A percentile compares a stretch with the other conserved stretches of the same genome.
phyloP scores from a whole-genome alignment of 805 yeast species.

The Candida chauliodis region DNA sequence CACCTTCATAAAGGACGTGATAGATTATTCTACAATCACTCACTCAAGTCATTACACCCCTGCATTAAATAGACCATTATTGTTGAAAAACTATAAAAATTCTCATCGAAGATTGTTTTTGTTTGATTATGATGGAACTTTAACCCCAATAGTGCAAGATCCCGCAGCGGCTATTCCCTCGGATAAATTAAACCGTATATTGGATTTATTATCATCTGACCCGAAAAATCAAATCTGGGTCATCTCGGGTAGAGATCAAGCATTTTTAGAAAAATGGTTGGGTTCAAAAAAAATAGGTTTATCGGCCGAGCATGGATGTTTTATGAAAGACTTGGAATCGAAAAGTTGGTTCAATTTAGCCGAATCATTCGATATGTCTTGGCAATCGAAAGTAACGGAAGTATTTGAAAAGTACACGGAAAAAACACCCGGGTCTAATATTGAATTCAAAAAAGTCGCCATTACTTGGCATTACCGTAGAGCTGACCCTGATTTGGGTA shows the following conservation, averaged over 20 bases:
- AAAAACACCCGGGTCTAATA: slow-evolving; percentile 84
- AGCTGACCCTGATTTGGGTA: slow-evolving; percentile 91
- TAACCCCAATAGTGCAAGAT: slow-evolving; percentile 93
- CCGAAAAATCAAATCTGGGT: slow-evolving; percentile 89
- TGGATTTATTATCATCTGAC: slow-evolving; percentile 63
- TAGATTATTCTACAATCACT: slow-evolving; percentile 35
- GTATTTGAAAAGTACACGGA: slow-evolving; percentile 75
- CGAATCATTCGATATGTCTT: slow-evolving; percentile 80
- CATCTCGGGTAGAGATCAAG: slow-evolving; percentile 93
- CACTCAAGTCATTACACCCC: slow-evolving; percentile 57
- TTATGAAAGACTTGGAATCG: slow-evolving; percentile 69
- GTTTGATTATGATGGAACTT: slow-evolving; percentile 96
- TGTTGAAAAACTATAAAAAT: slow-evolving; percentile 54
- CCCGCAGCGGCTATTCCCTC: slow-evolving; percentile 99
- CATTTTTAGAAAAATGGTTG: slow-evolving; percentile 82
- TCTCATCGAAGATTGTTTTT: slow-evolving; percentile 73
- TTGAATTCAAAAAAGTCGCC: slow-evolving; percentile 89
- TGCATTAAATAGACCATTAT: slow-evolving; percentile 66
- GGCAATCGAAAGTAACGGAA: slow-evolving; percentile 83
- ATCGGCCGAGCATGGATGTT: slow-evolving; percentile 97
- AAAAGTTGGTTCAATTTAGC: slow-evolving; percentile 81
- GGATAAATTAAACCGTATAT: slow-evolving; percentile 56
- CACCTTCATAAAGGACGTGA: slow-evolving; percentile 50
- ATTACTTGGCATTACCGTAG: slow-evolving; percentile 97
- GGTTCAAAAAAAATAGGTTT: slow-evolving; percentile 74